A percentile compares a stretch with the other conserved stretches of the same genome.
Conservation (phyloP, 2,329 filamentous ascomycete species). For the Cyphellophora europaea region DNA sequence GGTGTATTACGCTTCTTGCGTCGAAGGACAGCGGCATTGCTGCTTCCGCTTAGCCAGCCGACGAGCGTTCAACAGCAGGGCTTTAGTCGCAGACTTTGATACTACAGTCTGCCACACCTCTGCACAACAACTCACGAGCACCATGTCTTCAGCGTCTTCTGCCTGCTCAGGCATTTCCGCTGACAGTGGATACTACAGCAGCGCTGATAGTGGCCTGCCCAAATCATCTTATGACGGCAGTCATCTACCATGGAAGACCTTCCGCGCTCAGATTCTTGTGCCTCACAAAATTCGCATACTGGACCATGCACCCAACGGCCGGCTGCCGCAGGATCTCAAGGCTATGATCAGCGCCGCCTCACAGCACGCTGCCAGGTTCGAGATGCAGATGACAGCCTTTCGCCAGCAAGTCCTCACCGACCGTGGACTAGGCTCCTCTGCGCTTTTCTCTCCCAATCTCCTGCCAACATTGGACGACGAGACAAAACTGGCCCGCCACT, state of each 20-base stretch:
- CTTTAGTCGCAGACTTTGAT: neutral
- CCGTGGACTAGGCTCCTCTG: constrained; percentile 16
- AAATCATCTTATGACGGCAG: constrained; percentile 13
- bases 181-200: constrained; percentile 1
- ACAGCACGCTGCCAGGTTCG: constrained; percentile 8
- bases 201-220: constrained; percentile 4
- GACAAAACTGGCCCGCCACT: constrained; percentile 12
- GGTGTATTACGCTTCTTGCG: neutral
- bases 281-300: constrained; percentile 15
- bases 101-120: neutral
- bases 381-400: constrained; percentile 11
- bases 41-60: too few species aligned
- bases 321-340: constrained; percentile 11
- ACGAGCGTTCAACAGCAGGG: neutral
- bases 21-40: neutral
- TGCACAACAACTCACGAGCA: neutral
- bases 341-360: constrained; percentile 12
- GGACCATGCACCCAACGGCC: constrained; percentile 10
- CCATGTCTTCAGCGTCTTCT: neutral
- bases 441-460: constrained; percentile 17
- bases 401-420: constrained; percentile 13
- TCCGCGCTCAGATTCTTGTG: constrained; percentile 14
- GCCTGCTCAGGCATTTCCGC: neutral
- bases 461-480: constrained; percentile 14
- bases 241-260: constrained; percentile 15